Percentiles rank a stretch among this genome's conserved stretches.
Conservation (phyloP, 768 basidiomycete genomes). For the Suillus hirtellus region DNA sequence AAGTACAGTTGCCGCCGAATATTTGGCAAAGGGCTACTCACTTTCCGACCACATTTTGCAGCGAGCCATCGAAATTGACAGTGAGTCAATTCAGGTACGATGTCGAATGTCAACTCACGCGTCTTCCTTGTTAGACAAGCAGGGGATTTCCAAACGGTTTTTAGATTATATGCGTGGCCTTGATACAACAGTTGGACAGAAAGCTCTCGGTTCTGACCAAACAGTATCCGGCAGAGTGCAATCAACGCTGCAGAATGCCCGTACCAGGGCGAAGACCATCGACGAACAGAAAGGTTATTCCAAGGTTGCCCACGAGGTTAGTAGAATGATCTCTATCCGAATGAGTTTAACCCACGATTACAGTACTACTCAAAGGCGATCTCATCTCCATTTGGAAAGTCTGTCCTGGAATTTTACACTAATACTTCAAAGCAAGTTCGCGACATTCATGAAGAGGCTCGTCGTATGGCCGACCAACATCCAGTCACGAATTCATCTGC, state of each 20-base stretch:
- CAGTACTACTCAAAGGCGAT: constrained; percentile 83
- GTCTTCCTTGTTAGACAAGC: constrained; percentile 49
- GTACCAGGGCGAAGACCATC: constrained; percentile 67
- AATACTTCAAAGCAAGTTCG: constrained; percentile 81
- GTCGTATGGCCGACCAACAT: constrained; percentile 62
- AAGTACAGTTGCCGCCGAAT: constrained; percentile 81
- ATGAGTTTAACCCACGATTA: constrained; percentile 2
- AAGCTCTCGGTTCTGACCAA: constrained; percentile 75
- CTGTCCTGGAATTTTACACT: constrained; percentile 83
- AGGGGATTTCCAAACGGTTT: constrained; percentile 89
- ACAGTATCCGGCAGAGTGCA: constrained; percentile 78
- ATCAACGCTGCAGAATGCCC: constrained; percentile 60
- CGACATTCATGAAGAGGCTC: constrained; percentile 94
- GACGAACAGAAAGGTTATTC: constrained; percentile 82
- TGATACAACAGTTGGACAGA: constrained; percentile 69
- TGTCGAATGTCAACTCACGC: not conserved
- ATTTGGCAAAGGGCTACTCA: constrained; percentile 86
- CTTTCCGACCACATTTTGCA: constrained; percentile 79
- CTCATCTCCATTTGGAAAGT: constrained; percentile 73
- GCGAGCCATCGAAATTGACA: constrained; percentile 78
- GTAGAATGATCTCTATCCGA: constrained; percentile 10
- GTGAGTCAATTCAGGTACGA: constrained; percentile 34
- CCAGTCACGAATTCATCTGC: constrained; percentile 19
- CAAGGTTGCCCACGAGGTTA: constrained; percentile 68
- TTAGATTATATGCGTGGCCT: constrained; percentile 72